Conservation (phyloP, 768 basidiomycete species). For the Cystobasidium tubakii region DNA sequence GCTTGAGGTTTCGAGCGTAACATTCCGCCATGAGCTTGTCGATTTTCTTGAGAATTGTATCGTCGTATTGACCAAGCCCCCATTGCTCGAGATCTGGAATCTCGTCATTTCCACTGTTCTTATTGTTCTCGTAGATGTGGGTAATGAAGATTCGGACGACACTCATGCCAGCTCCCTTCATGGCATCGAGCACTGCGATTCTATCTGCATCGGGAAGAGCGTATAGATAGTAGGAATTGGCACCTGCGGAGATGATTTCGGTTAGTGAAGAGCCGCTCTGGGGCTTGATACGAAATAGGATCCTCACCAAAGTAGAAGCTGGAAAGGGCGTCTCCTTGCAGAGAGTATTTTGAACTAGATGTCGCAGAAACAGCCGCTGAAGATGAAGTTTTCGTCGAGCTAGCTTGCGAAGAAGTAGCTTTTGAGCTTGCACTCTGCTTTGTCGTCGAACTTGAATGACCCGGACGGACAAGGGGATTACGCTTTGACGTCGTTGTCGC, state of each 20-base stretch:
- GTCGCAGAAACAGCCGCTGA: slow-evolving; percentile 2
- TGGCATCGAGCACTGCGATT: slow-evolving; percentile 44
- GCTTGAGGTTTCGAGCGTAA: slow-evolving; percentile 43
- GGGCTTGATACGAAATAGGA: neutral
- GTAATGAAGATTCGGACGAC: slow-evolving; percentile 45
- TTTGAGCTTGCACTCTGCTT: slow-evolving; percentile 1
- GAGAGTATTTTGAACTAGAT: neutral
- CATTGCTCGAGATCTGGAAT: slow-evolving; percentile 41
- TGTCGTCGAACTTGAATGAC: neutral
- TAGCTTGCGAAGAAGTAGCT: neutral
- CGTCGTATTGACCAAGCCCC: slow-evolving; percentile 46
- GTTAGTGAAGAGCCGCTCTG: neutral
- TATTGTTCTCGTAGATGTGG: slow-evolving; percentile 40
- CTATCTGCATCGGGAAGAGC: slow-evolving; percentile 39
- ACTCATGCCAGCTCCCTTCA: slow-evolving; percentile 44
- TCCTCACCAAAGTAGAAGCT: slow-evolving; percentile 23
- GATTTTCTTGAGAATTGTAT: slow-evolving; percentile 45
- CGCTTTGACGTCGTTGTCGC: neutral
- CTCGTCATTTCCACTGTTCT: slow-evolving; percentile 40
- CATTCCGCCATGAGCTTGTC: slow-evolving; percentile 47
- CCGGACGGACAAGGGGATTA: neutral
- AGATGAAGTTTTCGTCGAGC: neutral
- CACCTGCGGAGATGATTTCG: slow-evolving; percentile 33
- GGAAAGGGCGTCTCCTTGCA: neutral
- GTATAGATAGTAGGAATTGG: slow-evolving; percentile 46